These are phyloP conservation scores for Tricholoma furcatifolium DNA, from an alignment of 768 basidiomycete genomes.

Conservation along the genomic window DNA sequence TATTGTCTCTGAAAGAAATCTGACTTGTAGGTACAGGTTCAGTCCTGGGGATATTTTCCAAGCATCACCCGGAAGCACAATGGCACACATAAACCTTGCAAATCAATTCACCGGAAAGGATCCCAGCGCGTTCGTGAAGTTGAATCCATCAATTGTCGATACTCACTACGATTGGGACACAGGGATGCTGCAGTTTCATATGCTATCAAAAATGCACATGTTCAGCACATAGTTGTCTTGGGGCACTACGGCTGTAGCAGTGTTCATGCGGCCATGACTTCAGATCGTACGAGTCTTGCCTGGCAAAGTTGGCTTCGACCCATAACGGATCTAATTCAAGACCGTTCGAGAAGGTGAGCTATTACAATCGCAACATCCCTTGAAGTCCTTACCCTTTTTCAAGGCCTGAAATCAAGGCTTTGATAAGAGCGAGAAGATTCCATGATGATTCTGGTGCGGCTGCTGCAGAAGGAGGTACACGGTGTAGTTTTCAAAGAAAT, in stretches of 20 bases:
- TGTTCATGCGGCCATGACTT: conserved; percentile 30
- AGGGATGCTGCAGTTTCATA: conserved; percentile 35
- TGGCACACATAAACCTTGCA: conserved; percentile 33
- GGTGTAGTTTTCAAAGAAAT: background rate
- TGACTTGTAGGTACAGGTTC: conserved; percentile 7
- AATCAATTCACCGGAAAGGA: conserved; percentile 35
- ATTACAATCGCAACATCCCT: background rate
- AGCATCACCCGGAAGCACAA: conserved; percentile 28
- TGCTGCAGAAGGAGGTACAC: conserved; percentile 8
- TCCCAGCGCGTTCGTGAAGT: conserved; percentile 29
- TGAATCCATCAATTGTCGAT: background rate
- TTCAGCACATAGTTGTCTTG: conserved; percentile 36
- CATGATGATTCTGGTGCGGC: conserved; percentile 13
- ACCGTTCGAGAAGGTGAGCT: conserved; percentile 28
- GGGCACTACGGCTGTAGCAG: conserved; percentile 40
- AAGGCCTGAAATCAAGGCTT: conserved; percentile 33
- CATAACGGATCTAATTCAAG: conserved; percentile 29
- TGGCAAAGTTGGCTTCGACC: conserved; percentile 33
- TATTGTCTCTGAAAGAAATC: background rate
- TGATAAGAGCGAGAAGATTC: conserved; percentile 31
- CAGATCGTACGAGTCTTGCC: conserved; percentile 17
- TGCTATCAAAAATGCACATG: conserved; percentile 30
- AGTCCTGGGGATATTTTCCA: conserved; percentile 27
- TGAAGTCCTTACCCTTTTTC: background rate
- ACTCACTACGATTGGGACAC: background rate